A percentile compares a stretch with the other conserved stretches of the same genome.
Conservation (phyloP, 805 yeast genomes). For the Hyphopichia homilentoma region DNA sequence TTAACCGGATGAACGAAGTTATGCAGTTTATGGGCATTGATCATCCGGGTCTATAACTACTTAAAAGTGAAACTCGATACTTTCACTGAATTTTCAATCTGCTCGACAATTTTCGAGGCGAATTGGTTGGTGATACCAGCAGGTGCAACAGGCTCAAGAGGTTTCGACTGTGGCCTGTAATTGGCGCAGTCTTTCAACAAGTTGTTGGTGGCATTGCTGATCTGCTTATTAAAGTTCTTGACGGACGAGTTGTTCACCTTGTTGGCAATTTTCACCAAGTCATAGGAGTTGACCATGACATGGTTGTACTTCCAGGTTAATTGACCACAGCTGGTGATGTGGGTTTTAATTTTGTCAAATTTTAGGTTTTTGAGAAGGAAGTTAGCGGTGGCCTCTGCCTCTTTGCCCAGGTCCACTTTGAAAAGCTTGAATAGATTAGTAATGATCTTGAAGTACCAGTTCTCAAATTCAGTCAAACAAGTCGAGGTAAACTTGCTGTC, state of each 20-base stretch:
- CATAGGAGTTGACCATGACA: conserved; percentile 12
- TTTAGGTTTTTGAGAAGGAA: conserved; percentile 29
- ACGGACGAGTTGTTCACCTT: neutral
- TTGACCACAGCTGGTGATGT: neutral
- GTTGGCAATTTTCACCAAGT: conserved; percentile 10
- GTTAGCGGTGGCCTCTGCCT: conserved; percentile 20
- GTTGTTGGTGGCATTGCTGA: neutral
- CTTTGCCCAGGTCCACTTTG: conserved; percentile 18
- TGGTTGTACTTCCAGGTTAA: conserved; percentile 17
- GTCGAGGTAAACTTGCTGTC: conserved; percentile 6
- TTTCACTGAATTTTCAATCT: conserved; percentile 1
- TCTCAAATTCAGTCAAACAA: conserved; percentile 21
- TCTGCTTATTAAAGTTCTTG: neutral
- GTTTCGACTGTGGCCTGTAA: conserved; percentile 1
- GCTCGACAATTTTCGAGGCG: too few species aligned
- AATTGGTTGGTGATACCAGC: too few species aligned
- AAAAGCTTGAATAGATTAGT: conserved; percentile 22
- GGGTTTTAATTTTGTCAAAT: conserved; percentile 18
- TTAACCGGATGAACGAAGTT: conserved; percentile 23
- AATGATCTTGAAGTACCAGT: conserved; percentile 22
- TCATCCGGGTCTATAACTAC: neutral
- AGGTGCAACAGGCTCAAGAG: too few species aligned
- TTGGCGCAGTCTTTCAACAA: neutral
- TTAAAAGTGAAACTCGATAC: neutral
- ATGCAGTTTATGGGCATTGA: conserved; percentile 15